phyloP scores from a whole-genome alignment of 2,329 filamentous ascomycete species.

The Leptoxyphium fumago region DNA sequence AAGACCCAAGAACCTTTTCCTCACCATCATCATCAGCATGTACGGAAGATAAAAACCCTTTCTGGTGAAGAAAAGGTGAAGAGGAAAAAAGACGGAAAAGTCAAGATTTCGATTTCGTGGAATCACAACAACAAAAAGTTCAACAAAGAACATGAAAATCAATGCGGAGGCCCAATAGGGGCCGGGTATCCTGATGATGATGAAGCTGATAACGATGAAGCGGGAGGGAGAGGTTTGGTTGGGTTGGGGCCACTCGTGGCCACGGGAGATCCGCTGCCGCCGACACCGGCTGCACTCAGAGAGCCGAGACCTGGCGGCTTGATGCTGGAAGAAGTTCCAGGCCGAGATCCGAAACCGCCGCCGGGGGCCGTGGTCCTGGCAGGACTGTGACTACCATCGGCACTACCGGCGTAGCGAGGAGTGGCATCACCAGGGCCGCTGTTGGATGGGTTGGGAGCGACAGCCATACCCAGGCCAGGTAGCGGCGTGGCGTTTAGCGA shows the following conservation, averaged over 20 bases:
- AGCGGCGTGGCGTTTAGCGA: constrained; percentile 24
- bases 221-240: background rate
- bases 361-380: background rate
- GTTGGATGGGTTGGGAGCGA: constrained; percentile 4
- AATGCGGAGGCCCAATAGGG: constrained; percentile 24
- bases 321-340: constrained; percentile 3
- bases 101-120: background rate
- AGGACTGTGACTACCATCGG: constrained; percentile 1
- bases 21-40: background rate
- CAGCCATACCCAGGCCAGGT: constrained; percentile 23
- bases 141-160: constrained; percentile 6
- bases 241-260: constrained; percentile 4
- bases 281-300: too few relatives aligned
- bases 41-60: background rate
- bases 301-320: background rate
- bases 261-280: constrained; percentile 2
- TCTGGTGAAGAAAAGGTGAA: too few relatives aligned
- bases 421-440: constrained; percentile 19
- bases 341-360: background rate
- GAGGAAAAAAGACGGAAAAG: too few relatives aligned
- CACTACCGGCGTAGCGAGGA: constrained; percentile 18
- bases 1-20: background rate
- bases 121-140: background rate
- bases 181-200: constrained; percentile 24
- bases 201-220: constrained; percentile 13